Conservation (phyloP, 441 rosid species). For the Francoa sonchifolia region DNA sequence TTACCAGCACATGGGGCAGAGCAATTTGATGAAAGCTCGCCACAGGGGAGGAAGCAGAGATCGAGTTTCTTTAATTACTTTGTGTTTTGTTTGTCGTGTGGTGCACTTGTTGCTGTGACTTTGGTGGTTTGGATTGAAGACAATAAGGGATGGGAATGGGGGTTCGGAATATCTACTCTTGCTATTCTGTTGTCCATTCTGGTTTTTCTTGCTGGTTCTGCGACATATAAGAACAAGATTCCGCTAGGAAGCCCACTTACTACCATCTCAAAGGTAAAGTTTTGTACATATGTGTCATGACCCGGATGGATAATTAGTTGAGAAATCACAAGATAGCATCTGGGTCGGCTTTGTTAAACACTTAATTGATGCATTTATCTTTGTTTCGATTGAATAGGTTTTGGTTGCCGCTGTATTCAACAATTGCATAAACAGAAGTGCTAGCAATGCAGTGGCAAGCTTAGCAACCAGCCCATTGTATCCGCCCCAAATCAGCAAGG, state of each 20-base stretch:
- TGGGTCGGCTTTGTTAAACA: background rate
- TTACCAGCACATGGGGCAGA: conserved; percentile 84
- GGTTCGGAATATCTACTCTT: conserved; percentile 61
- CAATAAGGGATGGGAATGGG: conserved; percentile 88
- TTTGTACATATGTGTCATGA: no score
- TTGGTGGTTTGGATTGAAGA: conserved; percentile 87
- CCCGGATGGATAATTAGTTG: background rate
- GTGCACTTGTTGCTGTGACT: conserved; percentile 79
- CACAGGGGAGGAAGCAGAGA: conserved; percentile 64
- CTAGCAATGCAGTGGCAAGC: conserved; percentile 24
- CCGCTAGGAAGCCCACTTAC: conserved; percentile 72
- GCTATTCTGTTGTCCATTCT: conserved; percentile 61
- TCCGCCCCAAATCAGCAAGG: conserved; percentile 18
- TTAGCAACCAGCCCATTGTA: conserved; percentile 23
- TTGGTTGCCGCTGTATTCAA: conserved; percentile 35
- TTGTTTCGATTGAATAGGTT: conserved; percentile 24
- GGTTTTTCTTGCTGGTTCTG: conserved; percentile 58
- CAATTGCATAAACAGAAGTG: conserved; percentile 16
- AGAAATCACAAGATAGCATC: background rate
- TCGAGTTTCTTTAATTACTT: conserved; percentile 75
- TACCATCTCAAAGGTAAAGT: conserved; percentile 51
- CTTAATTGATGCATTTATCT: background rate
- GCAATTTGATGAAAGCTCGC: conserved; percentile 64
- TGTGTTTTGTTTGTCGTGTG: conserved; percentile 65
- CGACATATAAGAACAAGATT: conserved; percentile 47